Base-by-base conservation (phyloP, 1,139 yeast species). In the Yamadazyma trypodendri region DNA sequence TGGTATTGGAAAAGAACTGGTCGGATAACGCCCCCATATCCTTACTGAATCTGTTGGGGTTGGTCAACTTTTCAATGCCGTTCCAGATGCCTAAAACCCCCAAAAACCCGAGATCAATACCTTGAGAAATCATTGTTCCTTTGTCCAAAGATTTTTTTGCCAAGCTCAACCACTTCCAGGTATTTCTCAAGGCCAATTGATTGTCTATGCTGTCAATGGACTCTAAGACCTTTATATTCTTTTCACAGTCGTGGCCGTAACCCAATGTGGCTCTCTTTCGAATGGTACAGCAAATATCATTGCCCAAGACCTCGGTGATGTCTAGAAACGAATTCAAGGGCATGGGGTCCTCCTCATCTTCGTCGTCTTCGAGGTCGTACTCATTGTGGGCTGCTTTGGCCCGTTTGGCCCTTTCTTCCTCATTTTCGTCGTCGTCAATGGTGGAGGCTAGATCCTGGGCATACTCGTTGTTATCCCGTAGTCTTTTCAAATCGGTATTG, bases 11-110 rank as follows among this genome's bases (percentile, higher is more conserved):
- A 42, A 75, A 67, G 55, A 71, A 74, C 38, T 61, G 65, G 25
- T 76, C 79, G 2, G 60, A 58, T 1, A 65, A 51, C 0, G 67
- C 51, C 5, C 57, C 60, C 13, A 65, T 51, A 3, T 60, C 63
- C 5, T 58, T 55, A 11, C 61, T 61, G 36, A 72, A 73, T 31
- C 88, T 60, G 31, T 71, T 73, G 45, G 84, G 85, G 24, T 72
- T 72, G 10, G 71, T 65, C 20, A 85, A 65, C 25, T 84, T 87
- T 3, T 74, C 75, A 8, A 77, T 72, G 13, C 96, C 95, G 48
- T 80, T 81, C 97, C 97, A 92, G 28, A 90, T 81, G 11, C 96
- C 96, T 24, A 80, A 60, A 2, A 90, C 94, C 6, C 97, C 98
- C 50, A 85, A 84, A 57, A 78, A 89, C 2, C 95, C 94, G 28